Conservation (phyloP, 23 red algal species). For the Gracilaria gracilis region DNA sequence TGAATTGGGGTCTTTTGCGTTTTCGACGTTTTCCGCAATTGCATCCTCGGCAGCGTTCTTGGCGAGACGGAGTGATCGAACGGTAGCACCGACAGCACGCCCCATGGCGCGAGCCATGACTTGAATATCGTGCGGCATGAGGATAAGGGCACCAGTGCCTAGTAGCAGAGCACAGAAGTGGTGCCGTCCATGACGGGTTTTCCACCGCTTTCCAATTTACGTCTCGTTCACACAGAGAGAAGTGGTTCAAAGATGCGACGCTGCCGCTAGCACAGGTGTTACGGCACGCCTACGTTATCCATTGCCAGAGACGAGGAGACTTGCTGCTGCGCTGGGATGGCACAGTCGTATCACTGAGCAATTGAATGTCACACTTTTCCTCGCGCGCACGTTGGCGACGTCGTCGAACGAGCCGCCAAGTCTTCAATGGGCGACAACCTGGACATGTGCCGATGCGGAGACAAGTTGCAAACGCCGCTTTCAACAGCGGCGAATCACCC, state of each 20-base stretch:
- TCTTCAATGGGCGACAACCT: too few relatives aligned
- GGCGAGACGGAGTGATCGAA: conserved; percentile 12
- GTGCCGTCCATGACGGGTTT: not conserved
- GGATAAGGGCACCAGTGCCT: conserved; percentile 28
- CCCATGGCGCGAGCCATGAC: conserved; percentile 20
- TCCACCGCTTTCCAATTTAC: not conserved
- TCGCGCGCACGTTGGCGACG: too few relatives aligned
- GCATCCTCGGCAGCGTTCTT: conserved; percentile 38
- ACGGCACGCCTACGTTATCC: not conserved
- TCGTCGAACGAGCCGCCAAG: too few relatives aligned
- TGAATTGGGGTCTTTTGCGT: not conserved
- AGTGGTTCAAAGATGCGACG: not conserved
- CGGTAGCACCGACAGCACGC: conserved; percentile 17
- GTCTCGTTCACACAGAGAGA: not conserved
- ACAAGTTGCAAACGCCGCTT: too few relatives aligned
- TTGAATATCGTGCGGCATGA: conserved; percentile 48
- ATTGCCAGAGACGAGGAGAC: not conserved
- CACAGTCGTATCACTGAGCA: too few relatives aligned
- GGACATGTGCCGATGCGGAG: too few relatives aligned
- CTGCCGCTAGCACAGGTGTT: not conserved
- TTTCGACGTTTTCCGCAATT: conserved; percentile 16
- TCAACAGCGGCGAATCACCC: too few relatives aligned
- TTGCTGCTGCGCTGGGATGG: not conserved
- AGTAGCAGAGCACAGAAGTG: not conserved
- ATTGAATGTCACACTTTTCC: too few relatives aligned